Percentiles rank a stretch among this genome's conserved stretches.
phyloP scores from a whole-genome alignment of 345 rosid genomes.

The Eucalyptus fibrosa region DNA sequence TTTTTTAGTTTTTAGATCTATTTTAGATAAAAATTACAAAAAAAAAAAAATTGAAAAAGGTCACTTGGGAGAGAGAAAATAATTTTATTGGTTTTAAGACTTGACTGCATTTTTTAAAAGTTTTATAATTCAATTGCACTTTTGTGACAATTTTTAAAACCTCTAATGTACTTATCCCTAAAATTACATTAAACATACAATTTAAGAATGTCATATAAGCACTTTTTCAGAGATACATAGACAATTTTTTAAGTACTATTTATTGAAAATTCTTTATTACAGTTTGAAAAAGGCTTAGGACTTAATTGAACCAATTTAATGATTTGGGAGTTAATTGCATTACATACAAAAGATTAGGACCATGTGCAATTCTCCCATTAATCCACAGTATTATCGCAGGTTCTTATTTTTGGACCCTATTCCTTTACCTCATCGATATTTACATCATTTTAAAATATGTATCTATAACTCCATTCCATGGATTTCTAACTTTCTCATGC shows the following conservation, averaged over 20 bases:
- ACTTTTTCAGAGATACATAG: not conserved
- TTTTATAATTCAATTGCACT: too few species aligned
- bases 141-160: accelerated
- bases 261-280: not conserved
- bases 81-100: too few species aligned
- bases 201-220: not conserved
- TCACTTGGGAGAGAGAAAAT: not conserved
- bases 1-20: too few species aligned
- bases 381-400: not conserved
- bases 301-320: not conserved
- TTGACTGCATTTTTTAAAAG: accelerated
- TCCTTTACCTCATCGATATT: not conserved
- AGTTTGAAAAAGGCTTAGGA: not conserved
- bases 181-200: not conserved
- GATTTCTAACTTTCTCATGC: not conserved
- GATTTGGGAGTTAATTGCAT: not conserved
- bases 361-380: not conserved
- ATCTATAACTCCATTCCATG: not conserved
- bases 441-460: not conserved
- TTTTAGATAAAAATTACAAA: too few species aligned
- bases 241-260: not conserved
- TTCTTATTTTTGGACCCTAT: not conserved
- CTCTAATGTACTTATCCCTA: too few species aligned
- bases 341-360: not conserved
- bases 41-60: too few species aligned